Evolutionary conservation across 208 protist species (phyloP).

Genomic region (Trypanosoma mega): DNA sequence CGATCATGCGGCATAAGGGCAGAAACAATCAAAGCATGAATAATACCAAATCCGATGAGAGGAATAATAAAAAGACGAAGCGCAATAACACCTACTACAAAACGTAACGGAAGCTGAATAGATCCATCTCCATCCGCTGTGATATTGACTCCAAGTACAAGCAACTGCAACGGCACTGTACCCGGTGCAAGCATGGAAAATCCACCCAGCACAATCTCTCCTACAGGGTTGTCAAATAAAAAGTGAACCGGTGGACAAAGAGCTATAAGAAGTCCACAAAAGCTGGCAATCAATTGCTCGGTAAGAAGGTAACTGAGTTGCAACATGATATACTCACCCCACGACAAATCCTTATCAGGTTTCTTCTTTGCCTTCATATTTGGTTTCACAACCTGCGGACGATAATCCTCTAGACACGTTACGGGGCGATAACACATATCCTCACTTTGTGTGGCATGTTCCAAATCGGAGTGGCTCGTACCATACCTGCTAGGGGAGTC

Average conservation of each 20-base stretch:
- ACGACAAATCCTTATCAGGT: not conserved
- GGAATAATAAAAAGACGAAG: conserved; percentile 64
- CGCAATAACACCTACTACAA: conserved; percentile 35
- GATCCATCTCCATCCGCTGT: conserved; percentile 18
- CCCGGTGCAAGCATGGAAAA: conserved; percentile 31
- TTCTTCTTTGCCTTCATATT: not conserved
- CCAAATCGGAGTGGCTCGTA: too few relatives aligned
- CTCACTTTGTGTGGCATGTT: not conserved
- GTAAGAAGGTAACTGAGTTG: conserved; percentile 19
- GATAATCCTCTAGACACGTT: conserved; percentile 14
- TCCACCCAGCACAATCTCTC: conserved; percentile 31
- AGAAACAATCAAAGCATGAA: conserved; percentile 44
- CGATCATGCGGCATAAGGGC: conserved; percentile 46
- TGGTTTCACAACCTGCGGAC: not conserved
- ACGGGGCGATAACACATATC: not conserved
- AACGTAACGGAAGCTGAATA: conserved; percentile 18
- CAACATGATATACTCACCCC: conserved; percentile 12
- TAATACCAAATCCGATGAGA: conserved; percentile 44
- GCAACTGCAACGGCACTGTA: conserved; percentile 41
- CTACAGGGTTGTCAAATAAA: conserved; percentile 25
- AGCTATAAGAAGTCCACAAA: conserved; percentile 39
- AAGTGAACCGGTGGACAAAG: conserved; percentile 39
- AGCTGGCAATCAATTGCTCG: conserved; percentile 18
- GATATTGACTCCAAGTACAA: conserved; percentile 39
- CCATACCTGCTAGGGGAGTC: too few relatives aligned